Conservation (phyloP, 192 early-diverging fungal genomes). For the Coemansia reversa region DNA sequence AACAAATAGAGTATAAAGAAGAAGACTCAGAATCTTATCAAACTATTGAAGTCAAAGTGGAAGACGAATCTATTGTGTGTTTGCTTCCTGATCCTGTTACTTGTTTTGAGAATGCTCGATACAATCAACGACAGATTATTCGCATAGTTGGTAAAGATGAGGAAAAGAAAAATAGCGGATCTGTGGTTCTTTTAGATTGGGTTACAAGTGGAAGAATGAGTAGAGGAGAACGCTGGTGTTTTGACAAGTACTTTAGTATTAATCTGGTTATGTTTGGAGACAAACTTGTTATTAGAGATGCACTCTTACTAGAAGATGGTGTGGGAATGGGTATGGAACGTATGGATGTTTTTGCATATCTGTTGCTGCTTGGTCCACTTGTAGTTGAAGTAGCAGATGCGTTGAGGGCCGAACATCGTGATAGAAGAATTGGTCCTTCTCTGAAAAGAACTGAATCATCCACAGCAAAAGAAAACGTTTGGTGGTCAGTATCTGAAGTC, state of each 20-base stretch:
- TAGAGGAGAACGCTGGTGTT: constrained; percentile 75
- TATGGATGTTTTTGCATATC: constrained; percentile 40
- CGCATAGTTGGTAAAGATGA: constrained; percentile 25
- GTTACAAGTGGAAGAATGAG: constrained; percentile 73
- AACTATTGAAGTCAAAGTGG: constrained; percentile 51
- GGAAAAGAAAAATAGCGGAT: constrained; percentile 25
- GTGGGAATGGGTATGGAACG: neutral
- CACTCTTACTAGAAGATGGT: constrained; percentile 21
- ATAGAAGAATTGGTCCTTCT: constrained; percentile 32
- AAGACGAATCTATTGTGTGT: constrained; percentile 49
- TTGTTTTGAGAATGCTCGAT: constrained; percentile 66
- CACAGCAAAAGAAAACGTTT: neutral
- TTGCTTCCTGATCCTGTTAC: constrained; percentile 79
- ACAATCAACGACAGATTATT: constrained; percentile 63
- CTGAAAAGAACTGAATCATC: neutral
- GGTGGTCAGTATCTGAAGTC: constrained; percentile 53
- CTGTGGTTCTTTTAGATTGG: constrained; percentile 80
- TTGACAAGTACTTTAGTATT: constrained; percentile 57
- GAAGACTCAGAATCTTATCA: constrained; percentile 41
- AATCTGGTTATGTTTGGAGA: constrained; percentile 19
- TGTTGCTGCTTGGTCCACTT: constrained; percentile 33
- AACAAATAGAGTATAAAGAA: constrained; percentile 3
- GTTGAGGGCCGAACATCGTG: constrained; percentile 28
- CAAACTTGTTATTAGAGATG: constrained; percentile 30
- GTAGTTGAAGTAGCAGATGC: constrained; percentile 7